Percentiles rank a stretch among this genome's conserved stretches.
Evolutionary conservation across 2,329 filamentous ascomycete species (phyloP).

Genomic region (Aspergillus viridinutans): DNA sequence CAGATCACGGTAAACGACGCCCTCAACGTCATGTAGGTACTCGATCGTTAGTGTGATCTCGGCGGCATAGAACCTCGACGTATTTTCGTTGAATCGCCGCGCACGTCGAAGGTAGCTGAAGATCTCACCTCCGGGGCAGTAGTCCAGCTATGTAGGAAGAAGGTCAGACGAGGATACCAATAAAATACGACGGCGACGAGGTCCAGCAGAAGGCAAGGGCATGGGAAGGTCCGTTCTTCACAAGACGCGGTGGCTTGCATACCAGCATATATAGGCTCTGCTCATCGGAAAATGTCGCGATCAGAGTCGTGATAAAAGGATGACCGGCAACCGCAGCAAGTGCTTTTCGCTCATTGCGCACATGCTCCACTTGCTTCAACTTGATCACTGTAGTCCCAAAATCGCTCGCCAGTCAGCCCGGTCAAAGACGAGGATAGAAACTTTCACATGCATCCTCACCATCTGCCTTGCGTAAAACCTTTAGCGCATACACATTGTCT

Average conservation of each 20-base stretch:
- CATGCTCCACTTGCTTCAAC: slow-evolving; percentile 65
- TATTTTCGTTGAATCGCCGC: slow-evolving; percentile 59
- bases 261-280: slow-evolving; percentile 55
- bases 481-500: slow-evolving; percentile 46
- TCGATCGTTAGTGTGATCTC: slow-evolving; percentile 64
- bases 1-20: slow-evolving; percentile 63
- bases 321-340: slow-evolving; percentile 60
- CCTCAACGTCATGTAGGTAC: slow-evolving; percentile 60
- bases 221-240: not conserved
- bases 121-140: slow-evolving; percentile 64
- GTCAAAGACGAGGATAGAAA: slow-evolving; percentile 1
- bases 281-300: slow-evolving; percentile 61
- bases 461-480: slow-evolving; percentile 49
- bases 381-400: slow-evolving; percentile 44
- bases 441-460: slow-evolving; percentile 26
- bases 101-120: slow-evolving; percentile 62
- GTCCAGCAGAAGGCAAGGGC: not conserved
- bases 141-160: slow-evolving; percentile 51
- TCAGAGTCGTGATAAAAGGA: slow-evolving; percentile 62
- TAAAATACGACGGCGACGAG: not conserved
- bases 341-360: slow-evolving; percentile 62
- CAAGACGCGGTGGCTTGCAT: slow-evolving; percentile 13
- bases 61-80: slow-evolving; percentile 62
- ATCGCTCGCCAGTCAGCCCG: slow-evolving; percentile 7
- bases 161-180: slow-evolving; percentile 9